These are phyloP conservation scores for Eragrostis curvula DNA, from an alignment of 176 grass and related monocot species.

Conservation along the genomic window DNA sequence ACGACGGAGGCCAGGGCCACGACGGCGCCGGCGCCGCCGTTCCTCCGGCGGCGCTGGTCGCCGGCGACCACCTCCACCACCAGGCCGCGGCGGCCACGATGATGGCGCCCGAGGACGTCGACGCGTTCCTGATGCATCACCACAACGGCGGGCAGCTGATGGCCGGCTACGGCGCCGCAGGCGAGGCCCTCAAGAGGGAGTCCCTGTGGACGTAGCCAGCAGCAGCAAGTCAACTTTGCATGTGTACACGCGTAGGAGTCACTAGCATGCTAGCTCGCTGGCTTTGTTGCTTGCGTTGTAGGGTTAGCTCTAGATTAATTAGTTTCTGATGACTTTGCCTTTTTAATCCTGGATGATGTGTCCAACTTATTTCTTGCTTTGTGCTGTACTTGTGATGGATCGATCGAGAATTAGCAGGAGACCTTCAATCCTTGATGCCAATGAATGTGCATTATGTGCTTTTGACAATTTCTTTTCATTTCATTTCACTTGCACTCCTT, in stretches of 20 bases:
- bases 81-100: background rate
- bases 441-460: background rate
- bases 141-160: too few species aligned
- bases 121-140: slow-evolving; percentile 22
- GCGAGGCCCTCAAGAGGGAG: slow-evolving; percentile 81
- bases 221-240: background rate
- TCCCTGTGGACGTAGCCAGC: slow-evolving; percentile 62
- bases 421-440: background rate
- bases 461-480: too few species aligned
- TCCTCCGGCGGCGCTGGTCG: background rate
- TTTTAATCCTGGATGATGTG: background rate
- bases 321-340: background rate
- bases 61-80: slow-evolving; percentile 1
- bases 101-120: slow-evolving; percentile 30
- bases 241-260: too few species aligned
- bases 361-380: background rate
- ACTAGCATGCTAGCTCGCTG: background rate
- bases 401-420: background rate
- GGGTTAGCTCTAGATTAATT: slow-evolving; percentile 1
- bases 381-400: background rate
- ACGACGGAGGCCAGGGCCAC: background rate
- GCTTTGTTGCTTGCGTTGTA: slow-evolving; percentile 11
- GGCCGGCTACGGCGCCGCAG: slow-evolving; percentile 43
- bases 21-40: background rate
- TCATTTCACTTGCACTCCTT: background rate